Percentiles rank a stretch among this genome's conserved stretches.
These are phyloP conservation scores for Macrophomina tecta DNA, from an alignment of 2,329 filamentous ascomycete species.

Conservation along the genomic window DNA sequence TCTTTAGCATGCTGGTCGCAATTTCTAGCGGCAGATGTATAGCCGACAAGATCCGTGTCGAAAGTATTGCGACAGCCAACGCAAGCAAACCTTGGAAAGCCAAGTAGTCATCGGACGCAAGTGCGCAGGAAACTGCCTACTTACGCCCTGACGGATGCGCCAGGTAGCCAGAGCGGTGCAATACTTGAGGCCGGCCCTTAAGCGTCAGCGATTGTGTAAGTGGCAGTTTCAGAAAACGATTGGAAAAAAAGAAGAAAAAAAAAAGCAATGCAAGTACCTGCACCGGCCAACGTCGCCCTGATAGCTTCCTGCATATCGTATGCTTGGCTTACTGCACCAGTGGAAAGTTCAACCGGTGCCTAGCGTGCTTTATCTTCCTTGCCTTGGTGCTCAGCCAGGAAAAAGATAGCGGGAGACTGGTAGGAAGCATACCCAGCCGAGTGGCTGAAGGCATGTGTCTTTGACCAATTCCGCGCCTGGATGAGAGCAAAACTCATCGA, in stretches of 20 bases:
- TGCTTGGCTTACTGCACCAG: background rate
- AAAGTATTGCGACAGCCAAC: too few relatives aligned
- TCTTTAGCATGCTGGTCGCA: background rate
- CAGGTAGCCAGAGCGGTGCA: too few relatives aligned
- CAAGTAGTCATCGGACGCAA: too few relatives aligned
- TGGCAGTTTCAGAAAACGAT: conserved; percentile 19
- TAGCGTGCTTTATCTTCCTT: background rate
- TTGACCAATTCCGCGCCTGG: background rate
- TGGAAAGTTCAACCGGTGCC: background rate
- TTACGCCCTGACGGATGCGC: too few relatives aligned
- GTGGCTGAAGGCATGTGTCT: background rate
- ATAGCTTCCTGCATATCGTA: background rate
- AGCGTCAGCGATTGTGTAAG: conserved; percentile 14
- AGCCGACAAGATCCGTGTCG: too few relatives aligned
- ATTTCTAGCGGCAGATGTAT: background rate
- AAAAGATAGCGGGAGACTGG: background rate
- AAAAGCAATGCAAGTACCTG: conserved; percentile 6
- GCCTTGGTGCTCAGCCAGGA: background rate
- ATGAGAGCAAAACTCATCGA: background rate
- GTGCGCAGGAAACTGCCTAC: too few relatives aligned
- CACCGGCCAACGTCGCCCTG: background rate
- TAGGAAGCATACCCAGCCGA: background rate
- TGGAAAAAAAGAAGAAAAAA: background rate
- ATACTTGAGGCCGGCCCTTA: background rate
- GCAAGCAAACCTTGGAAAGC: too few relatives aligned